Conservation (phyloP, 1,139 yeast genomes). For the Candida anutae region DNA sequence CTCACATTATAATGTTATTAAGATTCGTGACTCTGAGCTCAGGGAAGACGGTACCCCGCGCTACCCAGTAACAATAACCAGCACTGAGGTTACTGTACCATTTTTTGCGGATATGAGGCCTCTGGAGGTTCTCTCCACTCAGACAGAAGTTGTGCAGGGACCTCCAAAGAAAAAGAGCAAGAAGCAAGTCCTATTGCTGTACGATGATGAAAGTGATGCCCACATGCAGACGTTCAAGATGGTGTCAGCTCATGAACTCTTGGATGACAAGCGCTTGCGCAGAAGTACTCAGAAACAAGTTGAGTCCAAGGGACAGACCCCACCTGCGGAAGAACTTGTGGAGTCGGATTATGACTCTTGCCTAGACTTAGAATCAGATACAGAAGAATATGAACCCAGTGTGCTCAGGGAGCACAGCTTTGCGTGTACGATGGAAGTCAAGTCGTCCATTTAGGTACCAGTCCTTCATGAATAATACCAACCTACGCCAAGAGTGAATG, state of each 20-base stretch:
- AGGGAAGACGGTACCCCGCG: constrained; percentile 37
- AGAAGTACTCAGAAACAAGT: too few species aligned
- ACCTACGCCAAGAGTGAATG: too few species aligned
- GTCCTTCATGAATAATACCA: too few species aligned
- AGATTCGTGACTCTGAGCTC: constrained; percentile 45
- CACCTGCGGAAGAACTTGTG: too few species aligned
- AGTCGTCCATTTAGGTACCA: too few species aligned
- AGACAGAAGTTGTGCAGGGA: too few species aligned
- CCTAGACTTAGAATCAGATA: too few species aligned
- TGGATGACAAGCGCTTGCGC: constrained; percentile 16
- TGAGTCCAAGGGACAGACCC: too few species aligned
- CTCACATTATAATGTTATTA: constrained; percentile 45
- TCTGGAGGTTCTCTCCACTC: neutral
- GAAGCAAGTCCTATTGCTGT: constrained; percentile 12
- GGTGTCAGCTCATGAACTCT: constrained; percentile 44
- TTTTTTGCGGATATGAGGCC: constrained; percentile 42
- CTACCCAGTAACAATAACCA: constrained; percentile 42
- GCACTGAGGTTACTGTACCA: constrained; percentile 35
- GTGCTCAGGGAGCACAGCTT: neutral
- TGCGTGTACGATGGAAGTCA: too few species aligned
- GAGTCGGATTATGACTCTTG: too few species aligned
- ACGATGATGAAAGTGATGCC: constrained; percentile 21
- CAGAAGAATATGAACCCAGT: too few species aligned
- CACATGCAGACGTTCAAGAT: constrained; percentile 30
- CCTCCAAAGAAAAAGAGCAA: constrained; percentile 12